Base-by-base conservation (phyloP, 176 grass and related monocot genomes). In the Puya raimondii region DNA sequence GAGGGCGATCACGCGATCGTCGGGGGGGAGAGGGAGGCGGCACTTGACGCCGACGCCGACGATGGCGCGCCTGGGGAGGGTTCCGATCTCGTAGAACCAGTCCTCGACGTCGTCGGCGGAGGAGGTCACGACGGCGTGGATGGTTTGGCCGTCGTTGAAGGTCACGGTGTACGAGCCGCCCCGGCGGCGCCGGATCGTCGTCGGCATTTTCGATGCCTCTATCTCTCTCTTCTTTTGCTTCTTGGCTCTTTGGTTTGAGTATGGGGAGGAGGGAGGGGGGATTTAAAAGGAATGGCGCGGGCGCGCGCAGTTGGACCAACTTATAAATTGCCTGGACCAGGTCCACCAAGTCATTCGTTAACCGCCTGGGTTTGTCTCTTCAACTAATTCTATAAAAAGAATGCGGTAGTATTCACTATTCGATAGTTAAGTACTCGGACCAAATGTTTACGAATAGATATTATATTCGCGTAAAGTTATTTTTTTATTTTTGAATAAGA, bases 1-100 rank as follows among this genome's bases (percentile, higher is more conserved):
- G 29, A 82, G 48, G 26, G 80, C 92, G 33, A 42, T 42, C 0
- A 78, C 73, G 9, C 57, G 78, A 64, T 91, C 86, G 23, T 33
- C 47, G 50, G 9, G 26, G 49, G 10, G 3, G 73, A 22, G 68
- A 65, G 22, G 82, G 51, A 88, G 83, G 33, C 80, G 80, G 85
- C 91, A 91, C 79, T 96, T 85, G 71, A 83, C 66, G 68, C 85
- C 91, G 13, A 96, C 48, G 26, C 87, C 87, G 49, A 79, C 87
- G 80, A 79, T 23, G 48, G 83, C 57, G 22, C 50, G 11, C 49
- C 51, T 18, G 70, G 82, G 65, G 74, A 63, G 27, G 13, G 51
- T 7, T 49, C 81, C 76, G 56, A 87, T 53, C 15, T 72, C 66
- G 67, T 12, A 2, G 21, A 96, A 66, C 87, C 87, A 91, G 42